Evolutionary conservation across 2,329 filamentous ascomycete species (phyloP).

Genomic region (Alternaria burnsii): DNA sequence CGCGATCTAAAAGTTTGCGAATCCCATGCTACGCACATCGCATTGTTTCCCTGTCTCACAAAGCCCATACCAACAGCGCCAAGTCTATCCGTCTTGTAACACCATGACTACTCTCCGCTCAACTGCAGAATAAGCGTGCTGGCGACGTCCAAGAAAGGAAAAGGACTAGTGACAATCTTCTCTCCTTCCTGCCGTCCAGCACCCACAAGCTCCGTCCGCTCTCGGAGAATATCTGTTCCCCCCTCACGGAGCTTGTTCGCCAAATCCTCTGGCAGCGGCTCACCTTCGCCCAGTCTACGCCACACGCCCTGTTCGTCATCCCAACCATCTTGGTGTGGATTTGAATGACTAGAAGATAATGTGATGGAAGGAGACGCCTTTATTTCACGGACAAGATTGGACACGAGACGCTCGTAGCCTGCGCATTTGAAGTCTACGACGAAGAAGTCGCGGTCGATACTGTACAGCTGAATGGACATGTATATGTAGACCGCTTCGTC

Average conservation of each 20-base stretch:
- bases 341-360: constrained; percentile 23
- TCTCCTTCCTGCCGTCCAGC: constrained; percentile 71
- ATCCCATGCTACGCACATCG: neutral
- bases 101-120: constrained; percentile 41
- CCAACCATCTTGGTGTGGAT: constrained; percentile 42
- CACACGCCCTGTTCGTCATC: constrained; percentile 48
- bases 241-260: constrained; percentile 40
- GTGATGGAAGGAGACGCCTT: constrained; percentile 37
- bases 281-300: constrained; percentile 44
- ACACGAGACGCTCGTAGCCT: constrained; percentile 88
- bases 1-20: neutral
- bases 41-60: neutral
- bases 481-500: constrained; percentile 87
- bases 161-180: constrained; percentile 94
- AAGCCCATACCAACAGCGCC: neutral
- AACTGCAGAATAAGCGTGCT: constrained; percentile 92
- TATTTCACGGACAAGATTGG: constrained; percentile 53
- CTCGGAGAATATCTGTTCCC: constrained; percentile 48
- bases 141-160: constrained; percentile 94
- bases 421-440: constrained; percentile 99
- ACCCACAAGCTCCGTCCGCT: constrained; percentile 54
- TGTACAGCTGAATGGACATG: constrained; percentile 76
- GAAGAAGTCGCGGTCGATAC: constrained; percentile 87
- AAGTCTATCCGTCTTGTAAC: neutral
- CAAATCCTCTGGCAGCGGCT: constrained; percentile 42